phyloP scores from a whole-genome alignment of 2,329 filamentous ascomycete species.

The Diaporthe humulicola region DNA sequence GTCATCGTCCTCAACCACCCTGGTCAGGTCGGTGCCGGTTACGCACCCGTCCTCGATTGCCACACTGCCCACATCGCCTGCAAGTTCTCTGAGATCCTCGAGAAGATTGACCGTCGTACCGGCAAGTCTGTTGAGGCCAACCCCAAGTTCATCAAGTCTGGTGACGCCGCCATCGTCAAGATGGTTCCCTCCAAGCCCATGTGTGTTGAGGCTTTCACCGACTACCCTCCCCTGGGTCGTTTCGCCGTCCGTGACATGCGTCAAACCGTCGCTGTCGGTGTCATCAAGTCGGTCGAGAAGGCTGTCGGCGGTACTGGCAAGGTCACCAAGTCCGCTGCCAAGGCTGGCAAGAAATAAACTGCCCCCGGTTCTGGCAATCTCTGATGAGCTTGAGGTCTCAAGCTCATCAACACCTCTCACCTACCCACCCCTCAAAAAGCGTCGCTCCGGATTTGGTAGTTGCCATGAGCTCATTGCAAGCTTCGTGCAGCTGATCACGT shows the following conservation, averaged over 20 bases:
- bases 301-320: slow-evolving; percentile 68
- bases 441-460: slow-evolving; percentile 45
- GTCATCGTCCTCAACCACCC: slow-evolving; percentile 99
- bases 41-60: slow-evolving; percentile 99
- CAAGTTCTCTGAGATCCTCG: slow-evolving; percentile 99
- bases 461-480: slow-evolving; percentile 42
- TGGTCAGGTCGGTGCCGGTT: slow-evolving; percentile 98
- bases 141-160: slow-evolving; percentile 99
- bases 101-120: slow-evolving; percentile 99
- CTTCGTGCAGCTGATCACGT: slow-evolving; percentile 47
- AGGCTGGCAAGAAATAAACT: slow-evolving; percentile 81
- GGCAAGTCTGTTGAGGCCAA: slow-evolving; percentile 92
- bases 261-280: slow-evolving; percentile 91
- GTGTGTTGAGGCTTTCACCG: slow-evolving; percentile 99
- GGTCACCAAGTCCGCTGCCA: slow-evolving; percentile 80
- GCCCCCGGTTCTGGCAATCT: slow-evolving; percentile 39
- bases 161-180: slow-evolving; percentile 99
- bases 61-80: slow-evolving; percentile 99
- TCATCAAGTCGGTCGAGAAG: slow-evolving; percentile 91
- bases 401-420: slow-evolving; percentile 36
- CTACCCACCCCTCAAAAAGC: slow-evolving; percentile 36
- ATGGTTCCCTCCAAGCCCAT: slow-evolving; percentile 99
- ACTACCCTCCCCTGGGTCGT: slow-evolving; percentile 99
- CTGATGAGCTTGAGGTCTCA: slow-evolving; percentile 38
- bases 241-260: slow-evolving; percentile 99